These are phyloP conservation scores for Aegilops longissima DNA, from an alignment of 176 grass and related monocot genomes.

Conservation along the genomic window DNA sequence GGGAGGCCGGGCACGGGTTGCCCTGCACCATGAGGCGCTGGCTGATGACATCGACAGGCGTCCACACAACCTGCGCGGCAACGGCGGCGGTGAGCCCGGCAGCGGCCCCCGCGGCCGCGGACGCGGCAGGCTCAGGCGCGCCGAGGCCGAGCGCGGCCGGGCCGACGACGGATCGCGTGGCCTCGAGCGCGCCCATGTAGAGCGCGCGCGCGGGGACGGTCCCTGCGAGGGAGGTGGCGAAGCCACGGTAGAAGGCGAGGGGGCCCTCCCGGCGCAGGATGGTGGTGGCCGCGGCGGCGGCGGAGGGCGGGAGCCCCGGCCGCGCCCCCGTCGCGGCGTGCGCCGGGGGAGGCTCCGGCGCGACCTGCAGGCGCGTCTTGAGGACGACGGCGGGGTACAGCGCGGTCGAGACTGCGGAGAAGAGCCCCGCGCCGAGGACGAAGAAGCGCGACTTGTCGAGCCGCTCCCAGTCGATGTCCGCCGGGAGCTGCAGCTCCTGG, in stretches of 20 bases:
- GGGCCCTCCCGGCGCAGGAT: constrained; percentile 64
- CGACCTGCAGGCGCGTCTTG: constrained; percentile 76
- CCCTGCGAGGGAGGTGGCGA: constrained; percentile 66
- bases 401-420: constrained; percentile 45
- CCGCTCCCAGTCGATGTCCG: constrained; percentile 51
- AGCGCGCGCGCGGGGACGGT: constrained; percentile 77
- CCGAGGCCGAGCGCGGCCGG: constrained; percentile 37
- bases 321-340: neutral
- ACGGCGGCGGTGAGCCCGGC: constrained; percentile 53
- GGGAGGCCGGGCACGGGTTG: constrained; percentile 37
- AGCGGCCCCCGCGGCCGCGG: constrained; percentile 28
- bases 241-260: constrained; percentile 75
- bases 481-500: constrained; percentile 33
- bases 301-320: constrained; percentile 33
- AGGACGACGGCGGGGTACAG: constrained; percentile 78
- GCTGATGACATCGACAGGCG: constrained; percentile 73
- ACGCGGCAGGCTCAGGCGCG: constrained; percentile 45
- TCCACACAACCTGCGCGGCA: constrained; percentile 77
- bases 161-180: constrained; percentile 54
- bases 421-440: constrained; percentile 45
- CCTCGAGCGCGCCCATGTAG: constrained; percentile 78
- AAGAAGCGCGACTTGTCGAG: constrained; percentile 59
- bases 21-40: constrained; percentile 84
- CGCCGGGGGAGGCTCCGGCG: constrained; percentile 3
- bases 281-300: constrained; percentile 29